A percentile compares a stretch with the other conserved stretches of the same genome.
phyloP scores from a whole-genome alignment of 352 stramenopile species.

The Globisporangium barbulae region DNA sequence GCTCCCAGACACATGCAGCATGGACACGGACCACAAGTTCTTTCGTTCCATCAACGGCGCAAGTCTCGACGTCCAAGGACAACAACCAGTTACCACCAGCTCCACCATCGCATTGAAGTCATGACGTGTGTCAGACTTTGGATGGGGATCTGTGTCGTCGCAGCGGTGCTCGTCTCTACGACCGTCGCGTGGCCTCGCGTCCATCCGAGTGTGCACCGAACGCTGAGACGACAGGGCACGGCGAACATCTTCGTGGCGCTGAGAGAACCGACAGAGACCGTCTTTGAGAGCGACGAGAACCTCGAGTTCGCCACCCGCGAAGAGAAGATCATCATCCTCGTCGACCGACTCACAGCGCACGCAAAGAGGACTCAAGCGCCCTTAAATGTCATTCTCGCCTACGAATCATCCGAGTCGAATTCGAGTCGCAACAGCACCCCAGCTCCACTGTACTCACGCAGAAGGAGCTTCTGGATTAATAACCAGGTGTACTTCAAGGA shows the following conservation, averaged over 20 bases:
- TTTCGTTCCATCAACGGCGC: too few relatives aligned
- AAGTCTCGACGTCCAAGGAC: background rate
- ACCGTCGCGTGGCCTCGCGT: conserved; percentile 9
- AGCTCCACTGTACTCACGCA: background rate
- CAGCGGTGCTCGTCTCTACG: background rate
- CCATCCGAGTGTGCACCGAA: conserved; percentile 24
- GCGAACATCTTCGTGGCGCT: conserved; percentile 9
- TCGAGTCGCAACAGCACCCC: background rate
- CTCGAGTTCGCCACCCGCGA: background rate
- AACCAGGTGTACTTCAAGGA: conserved; percentile 30
- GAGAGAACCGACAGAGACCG: background rate
- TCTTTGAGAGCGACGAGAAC: background rate
- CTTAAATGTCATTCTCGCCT: background rate
- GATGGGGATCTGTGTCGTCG: background rate
- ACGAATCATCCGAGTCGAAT: background rate
- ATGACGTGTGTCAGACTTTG: background rate
- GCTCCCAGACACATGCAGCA: too few relatives aligned
- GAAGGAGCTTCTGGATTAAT: conserved; percentile 24
- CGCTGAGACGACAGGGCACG: conserved; percentile 21
- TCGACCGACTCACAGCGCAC: background rate
- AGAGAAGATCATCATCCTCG: background rate
- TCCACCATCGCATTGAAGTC: background rate
- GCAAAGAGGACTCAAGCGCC: conserved; percentile 1
- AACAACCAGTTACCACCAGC: background rate
- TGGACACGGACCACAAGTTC: too few relatives aligned